These are phyloP conservation scores for Pterocarpus santalinus DNA, from an alignment of 306 rosid genomes.

Conservation along the genomic window DNA sequence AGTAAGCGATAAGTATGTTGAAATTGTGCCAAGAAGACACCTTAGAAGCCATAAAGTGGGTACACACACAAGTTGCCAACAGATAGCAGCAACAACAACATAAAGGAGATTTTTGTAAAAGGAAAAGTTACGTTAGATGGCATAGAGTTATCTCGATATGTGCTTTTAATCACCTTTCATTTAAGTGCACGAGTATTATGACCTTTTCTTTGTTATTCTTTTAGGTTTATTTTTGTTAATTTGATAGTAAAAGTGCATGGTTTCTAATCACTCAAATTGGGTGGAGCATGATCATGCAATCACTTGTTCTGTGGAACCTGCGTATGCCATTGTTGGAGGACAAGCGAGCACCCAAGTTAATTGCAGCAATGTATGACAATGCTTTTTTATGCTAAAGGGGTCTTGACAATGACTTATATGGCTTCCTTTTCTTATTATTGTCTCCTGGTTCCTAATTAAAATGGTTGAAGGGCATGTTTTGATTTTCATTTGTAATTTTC, in stretches of 20 bases:
- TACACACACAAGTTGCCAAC: background rate
- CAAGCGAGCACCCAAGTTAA: no score
- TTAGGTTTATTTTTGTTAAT: background rate
- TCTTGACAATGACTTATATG: no score
- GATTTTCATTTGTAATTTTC: no score
- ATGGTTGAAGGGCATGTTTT: no score
- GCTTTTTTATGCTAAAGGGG: no score
- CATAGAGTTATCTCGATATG: slow-evolving; percentile 4
- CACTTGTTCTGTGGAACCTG: background rate
- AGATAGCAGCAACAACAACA: background rate
- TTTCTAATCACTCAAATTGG: background rate
- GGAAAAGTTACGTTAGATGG: slow-evolving; percentile 10
- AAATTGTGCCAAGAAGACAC: slow-evolving; percentile 21
- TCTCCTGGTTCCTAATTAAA: no score
- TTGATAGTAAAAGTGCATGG: background rate
- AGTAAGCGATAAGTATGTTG: background rate
- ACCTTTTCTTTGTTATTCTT: background rate
- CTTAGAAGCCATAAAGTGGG: slow-evolving; percentile 24
- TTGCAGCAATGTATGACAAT: no score
- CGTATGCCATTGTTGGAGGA: no score
- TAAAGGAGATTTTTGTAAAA: background rate
- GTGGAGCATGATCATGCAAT: slow-evolving; percentile 36
- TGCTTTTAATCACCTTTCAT: slow-evolving; percentile 7
- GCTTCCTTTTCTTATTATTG: no score
- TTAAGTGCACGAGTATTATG: background rate